phyloP scores from a whole-genome alignment of 1,284 basidiomycete genomes.

The Irpex sp. region DNA sequence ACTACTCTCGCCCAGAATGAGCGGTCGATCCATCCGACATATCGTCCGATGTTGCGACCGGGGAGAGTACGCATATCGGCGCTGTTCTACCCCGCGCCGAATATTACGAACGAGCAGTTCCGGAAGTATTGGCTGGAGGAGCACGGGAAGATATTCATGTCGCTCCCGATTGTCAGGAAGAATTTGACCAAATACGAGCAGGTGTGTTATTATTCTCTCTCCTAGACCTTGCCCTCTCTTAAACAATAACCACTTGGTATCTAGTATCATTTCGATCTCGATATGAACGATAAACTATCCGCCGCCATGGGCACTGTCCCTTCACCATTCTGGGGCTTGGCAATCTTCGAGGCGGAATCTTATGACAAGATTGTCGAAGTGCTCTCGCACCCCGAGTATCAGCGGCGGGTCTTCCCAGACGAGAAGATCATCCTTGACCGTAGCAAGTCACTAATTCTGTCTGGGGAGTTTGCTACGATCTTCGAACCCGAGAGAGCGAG shows the following conservation, averaged over 20 bases:
- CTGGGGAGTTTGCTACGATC: slow-evolving; percentile 9
- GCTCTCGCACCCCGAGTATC: slow-evolving; percentile 20
- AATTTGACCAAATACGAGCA: slow-evolving; percentile 23
- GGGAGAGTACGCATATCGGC: slow-evolving; percentile 17
- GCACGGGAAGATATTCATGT: slow-evolving; percentile 18
- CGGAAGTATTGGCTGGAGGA: slow-evolving; percentile 18
- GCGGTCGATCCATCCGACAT: neutral
- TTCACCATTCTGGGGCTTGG: slow-evolving; percentile 15
- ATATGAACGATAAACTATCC: slow-evolving; percentile 11
- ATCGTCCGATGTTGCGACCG: slow-evolving; percentile 8
- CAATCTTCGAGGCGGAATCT: slow-evolving; percentile 22
- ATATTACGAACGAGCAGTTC: slow-evolving; percentile 17
- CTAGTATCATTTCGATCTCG: slow-evolving; percentile 17
- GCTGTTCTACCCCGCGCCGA: slow-evolving; percentile 15
- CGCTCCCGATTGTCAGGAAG: slow-evolving; percentile 20
- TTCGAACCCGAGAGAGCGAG: neutral
- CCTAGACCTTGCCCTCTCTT: neutral
- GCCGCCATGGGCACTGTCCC: slow-evolving; percentile 13
- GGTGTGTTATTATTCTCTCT: slow-evolving; percentile 8
- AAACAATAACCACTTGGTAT: neutral
- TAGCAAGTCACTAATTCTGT: slow-evolving; percentile 10
- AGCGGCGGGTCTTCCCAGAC: slow-evolving; percentile 13
- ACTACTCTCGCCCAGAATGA: neutral
- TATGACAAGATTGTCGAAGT: slow-evolving; percentile 23
- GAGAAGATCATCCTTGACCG: slow-evolving; percentile 18